Percentiles rank a stretch among this genome's conserved stretches.
phyloP scores from a whole-genome alignment of 169 alveolate species.

The Cryptosporidium ryanae region DNA sequence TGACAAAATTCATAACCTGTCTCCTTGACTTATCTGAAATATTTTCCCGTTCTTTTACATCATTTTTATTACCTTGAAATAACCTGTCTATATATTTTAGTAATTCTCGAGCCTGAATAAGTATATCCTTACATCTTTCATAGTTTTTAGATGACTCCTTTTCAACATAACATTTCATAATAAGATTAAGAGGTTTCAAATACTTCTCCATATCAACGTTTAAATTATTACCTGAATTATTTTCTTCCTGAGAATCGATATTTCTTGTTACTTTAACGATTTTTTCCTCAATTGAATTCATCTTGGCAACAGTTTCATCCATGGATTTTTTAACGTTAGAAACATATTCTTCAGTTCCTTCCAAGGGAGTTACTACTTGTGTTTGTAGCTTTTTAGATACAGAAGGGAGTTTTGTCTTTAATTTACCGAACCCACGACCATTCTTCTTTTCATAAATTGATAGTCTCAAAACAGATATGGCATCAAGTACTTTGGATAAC shows the following conservation, averaged over 20 bases:
- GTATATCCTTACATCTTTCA: conserved; percentile 16
- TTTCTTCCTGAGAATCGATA: background rate
- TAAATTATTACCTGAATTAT: background rate
- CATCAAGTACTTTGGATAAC: background rate
- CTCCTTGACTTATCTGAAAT: background rate
- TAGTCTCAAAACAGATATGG: conserved; percentile 22
- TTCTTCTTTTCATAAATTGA: conserved; percentile 28
- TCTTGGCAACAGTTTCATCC: background rate
- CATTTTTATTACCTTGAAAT: conserved; percentile 3
- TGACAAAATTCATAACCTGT: background rate
- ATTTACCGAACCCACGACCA: conserved; percentile 42
- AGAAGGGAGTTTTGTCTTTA: conserved; percentile 40
- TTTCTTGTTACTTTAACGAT: background rate
- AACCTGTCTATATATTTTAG: background rate
- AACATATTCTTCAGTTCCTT: conserved; percentile 11
- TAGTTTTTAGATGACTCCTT: conserved; percentile 23
- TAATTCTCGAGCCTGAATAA: conserved; percentile 25
- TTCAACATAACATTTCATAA: conserved; percentile 57
- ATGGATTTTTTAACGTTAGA: conserved; percentile 15
- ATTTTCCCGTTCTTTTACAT: background rate
- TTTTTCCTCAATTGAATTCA: conserved; percentile 45
- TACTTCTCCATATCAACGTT: conserved; percentile 9
- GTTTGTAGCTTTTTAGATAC: conserved; percentile 15
- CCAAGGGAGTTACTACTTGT: conserved; percentile 31
- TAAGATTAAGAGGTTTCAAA: conserved; percentile 11